These are phyloP conservation scores for Ceratocystis cubensis DNA, from an alignment of 2,329 filamentous ascomycete species.

Conservation along the genomic window DNA sequence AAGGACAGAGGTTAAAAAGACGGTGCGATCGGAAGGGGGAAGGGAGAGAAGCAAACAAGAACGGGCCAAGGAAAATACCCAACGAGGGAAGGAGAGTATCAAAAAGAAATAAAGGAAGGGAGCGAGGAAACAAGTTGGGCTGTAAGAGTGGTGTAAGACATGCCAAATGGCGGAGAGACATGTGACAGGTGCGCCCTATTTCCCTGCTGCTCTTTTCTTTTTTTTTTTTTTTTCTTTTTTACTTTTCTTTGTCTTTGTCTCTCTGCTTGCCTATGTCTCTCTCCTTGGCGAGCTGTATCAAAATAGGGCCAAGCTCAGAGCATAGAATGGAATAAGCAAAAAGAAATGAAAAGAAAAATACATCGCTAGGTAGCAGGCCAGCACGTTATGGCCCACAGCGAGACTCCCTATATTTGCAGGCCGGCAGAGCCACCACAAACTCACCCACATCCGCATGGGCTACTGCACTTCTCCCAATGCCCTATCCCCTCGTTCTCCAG, in stretches of 20 bases:
- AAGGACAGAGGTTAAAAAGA: background rate
- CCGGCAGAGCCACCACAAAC: no score
- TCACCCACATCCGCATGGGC: no score
- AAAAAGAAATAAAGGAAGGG: background rate
- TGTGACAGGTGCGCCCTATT: background rate
- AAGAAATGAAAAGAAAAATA: no score
- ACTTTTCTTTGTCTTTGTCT: background rate
- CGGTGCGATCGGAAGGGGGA: background rate
- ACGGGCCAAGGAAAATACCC: background rate
- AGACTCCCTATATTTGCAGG: no score
- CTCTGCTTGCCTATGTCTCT: background rate
- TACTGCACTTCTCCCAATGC: no score
- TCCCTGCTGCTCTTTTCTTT: background rate
- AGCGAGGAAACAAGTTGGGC: background rate
- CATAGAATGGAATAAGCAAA: no score
- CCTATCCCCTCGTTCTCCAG: no score
- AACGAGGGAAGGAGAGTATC: background rate
- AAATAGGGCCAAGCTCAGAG: no score
- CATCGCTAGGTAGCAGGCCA: no score
- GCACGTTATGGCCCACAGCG: no score
- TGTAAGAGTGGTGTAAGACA: background rate
- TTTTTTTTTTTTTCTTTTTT: background rate
- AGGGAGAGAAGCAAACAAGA: background rate
- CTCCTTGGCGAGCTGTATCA: background rate
- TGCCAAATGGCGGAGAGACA: constrained; percentile 6